Evolutionary conservation across 2,329 filamentous ascomycete species (phyloP).

Genomic region (Fusarium odoratissimum): DNA sequence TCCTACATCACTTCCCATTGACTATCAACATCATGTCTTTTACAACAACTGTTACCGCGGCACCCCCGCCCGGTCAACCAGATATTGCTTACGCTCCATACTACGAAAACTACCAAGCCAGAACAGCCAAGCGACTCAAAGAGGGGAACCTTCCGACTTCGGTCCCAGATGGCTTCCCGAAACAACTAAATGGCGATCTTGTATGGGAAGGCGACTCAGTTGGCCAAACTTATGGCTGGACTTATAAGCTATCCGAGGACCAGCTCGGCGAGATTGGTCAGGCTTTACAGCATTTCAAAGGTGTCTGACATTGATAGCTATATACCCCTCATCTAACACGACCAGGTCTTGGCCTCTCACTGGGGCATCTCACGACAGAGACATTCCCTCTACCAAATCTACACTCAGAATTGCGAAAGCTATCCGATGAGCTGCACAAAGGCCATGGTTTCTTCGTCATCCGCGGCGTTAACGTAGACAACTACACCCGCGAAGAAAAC

Average conservation of each 20-base stretch:
- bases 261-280: constrained; percentile 17
- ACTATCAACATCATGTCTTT: constrained; percentile 6
- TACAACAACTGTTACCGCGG: constrained; percentile 11
- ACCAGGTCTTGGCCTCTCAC: neutral
- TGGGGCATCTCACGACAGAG: constrained; percentile 54
- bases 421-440: constrained; percentile 66
- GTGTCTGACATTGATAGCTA: accelerated
- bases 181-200: constrained; percentile 9
- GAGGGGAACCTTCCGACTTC: neutral
- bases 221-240: constrained; percentile 21
- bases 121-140: neutral
- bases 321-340: neutral
- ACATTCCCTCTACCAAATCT: constrained; percentile 68
- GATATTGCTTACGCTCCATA: constrained; percentile 30
- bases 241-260: neutral
- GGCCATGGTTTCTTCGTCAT: constrained; percentile 72
- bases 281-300: constrained; percentile 23
- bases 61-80: constrained; percentile 24
- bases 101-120: constrained; percentile 14
- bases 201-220: constrained; percentile 32
- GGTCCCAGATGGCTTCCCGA: constrained; percentile 16
- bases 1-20: neutral
- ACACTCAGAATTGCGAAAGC: constrained; percentile 59
- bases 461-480: constrained; percentile 65
- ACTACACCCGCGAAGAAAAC: constrained; percentile 66